These are phyloP conservation scores for Aspergillus wentii DNA, from an alignment of 495 filamentous ascomycete genomes.

Conservation along the genomic window DNA sequence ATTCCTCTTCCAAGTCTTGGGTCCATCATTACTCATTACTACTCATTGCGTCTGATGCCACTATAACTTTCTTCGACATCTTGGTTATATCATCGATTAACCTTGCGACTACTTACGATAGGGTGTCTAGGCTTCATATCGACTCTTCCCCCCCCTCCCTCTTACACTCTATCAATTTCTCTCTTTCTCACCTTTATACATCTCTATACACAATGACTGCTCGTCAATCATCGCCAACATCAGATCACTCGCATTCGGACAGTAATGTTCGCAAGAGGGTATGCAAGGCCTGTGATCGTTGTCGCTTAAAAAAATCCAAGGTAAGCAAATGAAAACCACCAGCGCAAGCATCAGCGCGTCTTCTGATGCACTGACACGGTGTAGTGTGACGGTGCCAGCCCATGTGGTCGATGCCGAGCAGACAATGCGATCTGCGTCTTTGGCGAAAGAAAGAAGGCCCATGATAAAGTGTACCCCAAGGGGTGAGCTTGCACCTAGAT, in stretches of 20 bases:
- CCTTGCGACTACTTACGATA: not conserved
- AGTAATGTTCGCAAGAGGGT: slow-evolving; percentile 51
- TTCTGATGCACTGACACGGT: slow-evolving; percentile 19
- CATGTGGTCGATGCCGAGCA: slow-evolving; percentile 54
- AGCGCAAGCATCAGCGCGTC: slow-evolving; percentile 8
- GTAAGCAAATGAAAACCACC: slow-evolving; percentile 28
- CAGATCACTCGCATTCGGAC: slow-evolving; percentile 42
- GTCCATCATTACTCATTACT: no score
- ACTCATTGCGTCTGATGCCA: slow-evolving; percentile 7
- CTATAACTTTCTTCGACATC: slow-evolving; percentile 1
- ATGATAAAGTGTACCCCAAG: slow-evolving; percentile 60
- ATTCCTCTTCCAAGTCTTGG: no score
- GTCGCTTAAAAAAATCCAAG: slow-evolving; percentile 62
- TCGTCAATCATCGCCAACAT: slow-evolving; percentile 41
- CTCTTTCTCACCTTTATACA: slow-evolving; percentile 6
- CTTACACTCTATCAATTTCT: not conserved
- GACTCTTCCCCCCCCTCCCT: slow-evolving; percentile 2
- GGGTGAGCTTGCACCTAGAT: slow-evolving; percentile 43
- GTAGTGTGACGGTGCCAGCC: slow-evolving; percentile 57
- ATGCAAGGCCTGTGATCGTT: slow-evolving; percentile 61
- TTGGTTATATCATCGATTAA: slow-evolving; percentile 17
- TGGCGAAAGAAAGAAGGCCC: slow-evolving; percentile 57
- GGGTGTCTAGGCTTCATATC: slow-evolving; percentile 3
- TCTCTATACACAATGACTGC: slow-evolving; percentile 32
- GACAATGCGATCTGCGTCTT: slow-evolving; percentile 60